phyloP scores from a whole-genome alignment of 2,329 filamentous ascomycete genomes.

The Pseudofabraea citricarpa region DNA sequence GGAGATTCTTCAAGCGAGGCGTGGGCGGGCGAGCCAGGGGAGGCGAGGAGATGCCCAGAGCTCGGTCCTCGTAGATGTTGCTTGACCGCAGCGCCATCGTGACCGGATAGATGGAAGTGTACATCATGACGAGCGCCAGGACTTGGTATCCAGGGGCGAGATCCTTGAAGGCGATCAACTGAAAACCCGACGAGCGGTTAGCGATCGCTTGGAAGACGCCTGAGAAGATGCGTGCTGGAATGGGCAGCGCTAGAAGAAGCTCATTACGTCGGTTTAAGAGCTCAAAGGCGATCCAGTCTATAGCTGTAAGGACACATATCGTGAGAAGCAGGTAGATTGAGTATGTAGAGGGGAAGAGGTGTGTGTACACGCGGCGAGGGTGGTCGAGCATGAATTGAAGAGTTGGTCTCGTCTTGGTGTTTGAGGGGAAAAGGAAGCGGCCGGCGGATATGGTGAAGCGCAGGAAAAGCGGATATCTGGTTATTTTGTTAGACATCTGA shows the following conservation, averaged over 20 bases:
- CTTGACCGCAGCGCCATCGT: conserved; percentile 59
- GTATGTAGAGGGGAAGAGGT: conserved; percentile 55
- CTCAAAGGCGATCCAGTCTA: conserved; percentile 61
- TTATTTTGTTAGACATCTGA: neutral
- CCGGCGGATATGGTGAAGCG: conserved; percentile 51
- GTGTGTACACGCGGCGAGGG: conserved; percentile 51
- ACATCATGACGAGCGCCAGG: conserved; percentile 58
- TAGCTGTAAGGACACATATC: conserved; percentile 51
- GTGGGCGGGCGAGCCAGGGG: too few species aligned
- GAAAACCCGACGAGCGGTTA: conserved; percentile 59
- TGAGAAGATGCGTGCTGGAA: conserved; percentile 44
- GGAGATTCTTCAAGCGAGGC: neutral
- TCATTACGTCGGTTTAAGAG: conserved; percentile 57
- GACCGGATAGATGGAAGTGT: conserved; percentile 55
- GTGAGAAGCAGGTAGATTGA: conserved; percentile 61
- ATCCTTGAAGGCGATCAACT: conserved; percentile 53
- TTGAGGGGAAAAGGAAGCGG: conserved; percentile 33
- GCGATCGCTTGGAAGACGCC: conserved; percentile 59
- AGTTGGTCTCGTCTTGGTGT: conserved; percentile 39
- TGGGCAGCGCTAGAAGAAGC: conserved; percentile 43
- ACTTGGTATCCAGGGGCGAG: conserved; percentile 51
- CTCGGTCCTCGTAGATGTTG: conserved; percentile 65
- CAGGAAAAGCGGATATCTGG: conserved; percentile 51
- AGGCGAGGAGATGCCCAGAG: conserved; percentile 42
- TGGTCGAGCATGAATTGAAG: conserved; percentile 47